phyloP scores from a whole-genome alignment of 108 stramenopile genomes.

The Skeletonema marinoi region DNA sequence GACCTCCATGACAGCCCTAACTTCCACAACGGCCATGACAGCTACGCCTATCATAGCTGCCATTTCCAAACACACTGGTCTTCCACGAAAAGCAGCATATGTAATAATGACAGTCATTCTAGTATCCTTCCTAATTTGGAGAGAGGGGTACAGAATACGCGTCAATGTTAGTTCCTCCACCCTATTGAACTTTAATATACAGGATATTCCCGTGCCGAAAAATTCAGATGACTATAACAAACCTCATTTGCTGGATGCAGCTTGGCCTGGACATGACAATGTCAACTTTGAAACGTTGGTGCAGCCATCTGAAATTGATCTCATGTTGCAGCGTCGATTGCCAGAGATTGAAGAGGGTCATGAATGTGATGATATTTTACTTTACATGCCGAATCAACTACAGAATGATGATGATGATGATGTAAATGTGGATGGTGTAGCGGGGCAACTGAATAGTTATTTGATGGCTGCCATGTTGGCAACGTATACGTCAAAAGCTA shows the following conservation, averaged over 20 bases:
- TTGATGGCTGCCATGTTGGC: conserved; percentile 32
- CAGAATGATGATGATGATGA: neutral
- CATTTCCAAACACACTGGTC: neutral
- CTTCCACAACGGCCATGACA: neutral
- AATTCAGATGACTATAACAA: neutral
- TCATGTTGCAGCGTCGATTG: neutral
- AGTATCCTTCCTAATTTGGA: neutral
- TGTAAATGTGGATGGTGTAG: conserved; percentile 7
- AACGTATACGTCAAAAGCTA: conserved; percentile 20
- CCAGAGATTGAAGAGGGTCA: neutral
- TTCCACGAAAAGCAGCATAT: neutral
- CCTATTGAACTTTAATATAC: neutral
- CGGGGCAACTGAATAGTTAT: conserved; percentile 28
- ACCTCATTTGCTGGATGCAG: neutral
- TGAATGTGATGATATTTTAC: conserved; percentile 32
- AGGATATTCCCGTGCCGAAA: neutral
- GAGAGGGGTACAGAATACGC: conserved; percentile 2
- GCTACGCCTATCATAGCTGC: neutral
- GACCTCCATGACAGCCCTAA: neutral
- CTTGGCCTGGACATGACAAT: neutral
- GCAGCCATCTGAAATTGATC: neutral
- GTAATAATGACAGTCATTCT: neutral
- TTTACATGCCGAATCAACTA: conserved; percentile 28
- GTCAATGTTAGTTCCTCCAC: neutral
- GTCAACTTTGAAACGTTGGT: neutral